phyloP scores from a whole-genome alignment of 2,329 filamentous ascomycete species.

The Neospermospora avenae region DNA sequence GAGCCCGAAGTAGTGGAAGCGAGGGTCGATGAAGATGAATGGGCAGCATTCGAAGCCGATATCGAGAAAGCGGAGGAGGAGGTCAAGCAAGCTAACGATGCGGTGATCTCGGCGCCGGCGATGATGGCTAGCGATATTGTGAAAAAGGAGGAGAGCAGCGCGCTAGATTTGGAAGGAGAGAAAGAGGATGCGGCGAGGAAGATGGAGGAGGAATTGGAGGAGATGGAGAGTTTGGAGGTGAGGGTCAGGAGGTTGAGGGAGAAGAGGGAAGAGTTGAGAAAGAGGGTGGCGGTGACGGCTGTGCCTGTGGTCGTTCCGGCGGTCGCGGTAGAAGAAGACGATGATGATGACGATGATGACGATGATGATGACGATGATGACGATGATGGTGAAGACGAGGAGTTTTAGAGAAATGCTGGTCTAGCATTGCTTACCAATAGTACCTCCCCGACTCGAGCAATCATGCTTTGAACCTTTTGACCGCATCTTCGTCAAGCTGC shows the following conservation, averaged over 20 bases:
- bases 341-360: background rate
- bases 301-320: background rate
- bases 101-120: slow-evolving; percentile 66
- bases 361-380: background rate
- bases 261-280: slow-evolving; percentile 63
- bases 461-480: too few relatives aligned
- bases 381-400: background rate
- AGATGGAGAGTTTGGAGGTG: slow-evolving; percentile 76
- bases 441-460: too few relatives aligned
- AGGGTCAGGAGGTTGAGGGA: slow-evolving; percentile 67
- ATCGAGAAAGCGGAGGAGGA: slow-evolving; percentile 51
- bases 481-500: too few relatives aligned
- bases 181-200: slow-evolving; percentile 72
- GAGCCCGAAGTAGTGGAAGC: slow-evolving; percentile 15
- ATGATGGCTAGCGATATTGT: slow-evolving; percentile 62
- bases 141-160: slow-evolving; percentile 49
- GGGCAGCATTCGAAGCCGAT: slow-evolving; percentile 84
- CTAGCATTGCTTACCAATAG: too few relatives aligned
- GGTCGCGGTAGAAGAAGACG: background rate
- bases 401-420: background rate
- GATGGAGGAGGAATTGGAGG: slow-evolving; percentile 74
- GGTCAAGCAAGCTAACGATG: slow-evolving; percentile 39
- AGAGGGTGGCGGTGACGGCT: background rate
- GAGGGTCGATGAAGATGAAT: slow-evolving; percentile 71
- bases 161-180: slow-evolving; percentile 57